Evolutionary conservation across 108 stramenopile species (phyloP).

Genomic region (Discostella pseudostelligera): DNA sequence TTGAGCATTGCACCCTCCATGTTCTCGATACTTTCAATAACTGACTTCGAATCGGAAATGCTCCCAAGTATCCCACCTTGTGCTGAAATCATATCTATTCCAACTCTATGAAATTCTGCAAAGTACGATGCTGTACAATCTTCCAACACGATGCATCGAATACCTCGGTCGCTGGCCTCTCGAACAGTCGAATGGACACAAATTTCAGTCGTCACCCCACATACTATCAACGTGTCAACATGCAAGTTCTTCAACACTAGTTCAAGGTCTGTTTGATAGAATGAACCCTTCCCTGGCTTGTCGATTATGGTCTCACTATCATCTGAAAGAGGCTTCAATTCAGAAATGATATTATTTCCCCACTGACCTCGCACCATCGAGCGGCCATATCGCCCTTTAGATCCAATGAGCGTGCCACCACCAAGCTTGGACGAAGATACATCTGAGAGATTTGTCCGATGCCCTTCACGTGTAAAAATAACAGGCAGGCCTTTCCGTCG

Average conservation of each 20-base stretch:
- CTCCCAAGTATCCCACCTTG: constrained; percentile 72
- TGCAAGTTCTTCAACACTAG: constrained; percentile 37
- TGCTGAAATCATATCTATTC: constrained; percentile 60
- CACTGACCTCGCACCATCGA: constrained; percentile 60
- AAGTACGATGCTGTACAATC: constrained; percentile 75
- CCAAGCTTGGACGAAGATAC: constrained; percentile 37
- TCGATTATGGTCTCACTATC: constrained; percentile 55
- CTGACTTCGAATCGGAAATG: constrained; percentile 46
- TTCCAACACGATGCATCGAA: constrained; percentile 54
- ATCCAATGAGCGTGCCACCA: constrained; percentile 40
- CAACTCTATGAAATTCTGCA: constrained; percentile 62
- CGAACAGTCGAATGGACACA: constrained; percentile 78
- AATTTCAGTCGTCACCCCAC: constrained; percentile 80
- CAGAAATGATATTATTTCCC: constrained; percentile 65
- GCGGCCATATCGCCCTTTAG: constrained; percentile 44
- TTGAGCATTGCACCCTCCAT: background rate
- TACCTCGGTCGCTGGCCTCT: constrained; percentile 75
- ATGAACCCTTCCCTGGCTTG: constrained; percentile 78
- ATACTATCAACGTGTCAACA: constrained; percentile 58
- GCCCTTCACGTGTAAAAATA: constrained; percentile 68
- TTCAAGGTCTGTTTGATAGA: constrained; percentile 73
- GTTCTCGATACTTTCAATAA: constrained; percentile 10
- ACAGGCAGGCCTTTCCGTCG: constrained; percentile 43
- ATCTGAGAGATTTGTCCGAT: constrained; percentile 53
- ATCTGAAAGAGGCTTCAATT: constrained; percentile 50